Base-by-base conservation (phyloP, 768 basidiomycete species). In the Plicaturopsis crispa region DNA sequence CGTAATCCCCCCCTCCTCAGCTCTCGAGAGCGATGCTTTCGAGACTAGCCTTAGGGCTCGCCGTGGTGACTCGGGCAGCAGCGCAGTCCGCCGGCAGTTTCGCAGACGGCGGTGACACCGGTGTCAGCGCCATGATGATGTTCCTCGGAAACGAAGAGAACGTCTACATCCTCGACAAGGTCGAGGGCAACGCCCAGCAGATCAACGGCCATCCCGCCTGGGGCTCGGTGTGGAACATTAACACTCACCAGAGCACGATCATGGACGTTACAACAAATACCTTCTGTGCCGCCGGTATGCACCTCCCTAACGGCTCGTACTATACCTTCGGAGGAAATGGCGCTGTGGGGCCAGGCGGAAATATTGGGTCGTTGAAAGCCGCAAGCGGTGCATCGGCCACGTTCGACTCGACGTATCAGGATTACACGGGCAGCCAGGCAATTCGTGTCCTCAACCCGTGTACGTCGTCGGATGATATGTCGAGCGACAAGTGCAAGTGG, bases 81-180 rank as follows among this genome's bases (percentile, higher is more conserved):
- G 54, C 30, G 66, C 67, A 19, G 56, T 52, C 35, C 57, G 54
- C 33, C 54, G 73, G 73, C 34, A 58, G 67, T 6, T 70, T 73
- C 44, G 61, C 52, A 17, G 62, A 67, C 52, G 70, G 59, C 36
- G 73, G 72, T 5, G 53, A 64, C 41, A 70, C 69, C 13, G 54
- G 56, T 31, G 59, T 72, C 42, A 72, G 70, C 47, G 70, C 66
- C 7, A 70, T 73, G 71, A 73, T 73, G 72, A 77, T 84, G 75
- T 88, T 91, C 56, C 61, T 91, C 36, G 88, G 85, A 21, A 85
- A 81, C 46, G 63, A 72, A 5, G 65, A 87, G 48, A 87, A 79
- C 55, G 83, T 93, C 23, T 93, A 92, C 60, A 84, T 92, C 16
- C 63, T 92, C n/a, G 91, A 96, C 67, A 96, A 96, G 64, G 77